phyloP scores from a whole-genome alignment of 139 green algal species.

The Protoeuglena noctilucae region DNA sequence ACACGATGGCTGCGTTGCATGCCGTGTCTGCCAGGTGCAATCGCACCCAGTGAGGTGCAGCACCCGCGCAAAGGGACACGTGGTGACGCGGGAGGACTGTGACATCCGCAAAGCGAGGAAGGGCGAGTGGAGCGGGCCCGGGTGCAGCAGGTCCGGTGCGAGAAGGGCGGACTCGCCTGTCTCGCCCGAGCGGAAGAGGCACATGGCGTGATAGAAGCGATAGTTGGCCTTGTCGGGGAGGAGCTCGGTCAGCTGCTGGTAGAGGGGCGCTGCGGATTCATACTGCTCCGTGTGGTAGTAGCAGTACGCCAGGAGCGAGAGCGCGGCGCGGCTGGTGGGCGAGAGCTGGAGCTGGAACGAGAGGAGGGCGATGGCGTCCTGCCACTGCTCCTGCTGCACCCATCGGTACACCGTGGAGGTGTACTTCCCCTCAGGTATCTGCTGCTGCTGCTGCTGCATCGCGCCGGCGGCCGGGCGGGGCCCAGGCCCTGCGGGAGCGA shows the following conservation, averaged over 20 bases:
- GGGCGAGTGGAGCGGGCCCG: not conserved
- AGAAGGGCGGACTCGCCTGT: not conserved
- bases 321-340: slow-evolving; percentile 37
- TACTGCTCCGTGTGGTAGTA: slow-evolving; percentile 47
- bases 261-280: slow-evolving; percentile 37
- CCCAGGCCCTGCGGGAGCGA: too few relatives aligned
- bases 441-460: too few relatives aligned
- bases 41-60: too few relatives aligned
- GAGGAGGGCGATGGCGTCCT: slow-evolving; percentile 24
- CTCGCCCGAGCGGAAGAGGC: not conserved
- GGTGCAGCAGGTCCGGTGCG: not conserved
- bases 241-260: slow-evolving; percentile 6
- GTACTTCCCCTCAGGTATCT: slow-evolving; percentile 29
- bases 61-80: slow-evolving; percentile 1
- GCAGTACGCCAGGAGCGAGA: slow-evolving; percentile 57
- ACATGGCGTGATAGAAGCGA: slow-evolving; percentile 1
- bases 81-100: too few relatives aligned
- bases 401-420: slow-evolving; percentile 46
- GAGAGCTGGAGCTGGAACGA: slow-evolving; percentile 25
- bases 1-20: too few relatives aligned
- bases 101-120: not conserved
- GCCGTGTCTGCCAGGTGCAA: too few relatives aligned
- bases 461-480: too few relatives aligned
- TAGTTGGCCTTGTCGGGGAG: slow-evolving; percentile 1
- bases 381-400: slow-evolving; percentile 42